Percentiles rank a stretch among this genome's conserved stretches.
Conservation (phyloP, 257 asterid genomes). For the Solanum etuberosum region DNA sequence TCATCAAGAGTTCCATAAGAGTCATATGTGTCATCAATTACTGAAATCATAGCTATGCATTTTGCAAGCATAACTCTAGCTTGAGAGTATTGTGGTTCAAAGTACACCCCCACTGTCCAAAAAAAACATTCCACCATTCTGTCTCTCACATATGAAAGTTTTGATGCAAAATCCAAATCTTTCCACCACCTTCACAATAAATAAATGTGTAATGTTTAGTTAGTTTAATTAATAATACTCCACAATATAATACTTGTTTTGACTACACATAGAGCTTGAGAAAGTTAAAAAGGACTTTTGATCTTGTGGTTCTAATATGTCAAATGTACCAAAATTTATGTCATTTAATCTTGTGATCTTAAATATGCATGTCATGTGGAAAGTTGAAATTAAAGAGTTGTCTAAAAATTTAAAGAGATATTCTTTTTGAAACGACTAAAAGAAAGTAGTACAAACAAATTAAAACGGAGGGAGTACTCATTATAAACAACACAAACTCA, state of each 20-base stretch:
- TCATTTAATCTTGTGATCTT: neutral
- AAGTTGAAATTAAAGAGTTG: no score
- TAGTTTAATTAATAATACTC: neutral
- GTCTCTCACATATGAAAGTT: conserved; percentile 2
- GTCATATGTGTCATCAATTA: conserved; percentile 12
- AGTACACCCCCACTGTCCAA: conserved; percentile 6
- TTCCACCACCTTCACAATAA: conserved; percentile 9
- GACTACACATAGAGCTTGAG: accelerated
- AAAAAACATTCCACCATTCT: conserved; percentile 17
- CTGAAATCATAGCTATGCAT: neutral
- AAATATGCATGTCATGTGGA: neutral
- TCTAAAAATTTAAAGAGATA: no score
- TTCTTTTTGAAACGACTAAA: neutral
- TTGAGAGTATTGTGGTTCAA: conserved; percentile 2
- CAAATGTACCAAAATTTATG: neutral
- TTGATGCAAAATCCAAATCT: conserved; percentile 2
- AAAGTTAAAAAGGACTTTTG: neutral
- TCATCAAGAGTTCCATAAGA: conserved; percentile 7
- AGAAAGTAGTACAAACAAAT: neutral
- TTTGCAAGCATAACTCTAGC: conserved; percentile 9
- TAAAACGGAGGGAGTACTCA: neutral
- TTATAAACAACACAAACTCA: neutral
- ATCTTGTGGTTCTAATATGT: neutral
- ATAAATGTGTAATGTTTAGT: neutral
- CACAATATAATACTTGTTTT: neutral